These are phyloP conservation scores for Penicillium sp. DNA, from an alignment of 2,329 filamentous ascomycete species.

Conservation along the genomic window DNA sequence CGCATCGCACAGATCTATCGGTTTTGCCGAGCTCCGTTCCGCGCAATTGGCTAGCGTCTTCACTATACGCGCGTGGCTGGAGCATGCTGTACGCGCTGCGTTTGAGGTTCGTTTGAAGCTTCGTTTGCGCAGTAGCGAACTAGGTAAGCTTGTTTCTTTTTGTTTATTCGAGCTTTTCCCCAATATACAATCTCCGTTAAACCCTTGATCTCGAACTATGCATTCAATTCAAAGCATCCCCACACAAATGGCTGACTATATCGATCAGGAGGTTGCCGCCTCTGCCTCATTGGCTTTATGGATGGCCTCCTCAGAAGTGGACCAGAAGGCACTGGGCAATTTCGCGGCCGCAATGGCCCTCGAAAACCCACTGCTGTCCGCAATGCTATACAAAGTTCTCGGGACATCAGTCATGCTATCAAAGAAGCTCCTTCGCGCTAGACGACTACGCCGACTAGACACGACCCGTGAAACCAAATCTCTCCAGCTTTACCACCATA, in stretches of 20 bases:
- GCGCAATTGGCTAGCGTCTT: not conserved
- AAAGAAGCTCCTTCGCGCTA: constrained; percentile 76
- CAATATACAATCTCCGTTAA: too few species aligned
- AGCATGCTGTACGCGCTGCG: constrained; percentile 29
- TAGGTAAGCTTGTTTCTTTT: constrained; percentile 29
- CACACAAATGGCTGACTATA: not conserved
- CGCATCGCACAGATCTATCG: not conserved
- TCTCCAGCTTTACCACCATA: constrained; percentile 82
- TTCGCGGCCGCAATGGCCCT: constrained; percentile 77
- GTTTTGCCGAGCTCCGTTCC: not conserved
- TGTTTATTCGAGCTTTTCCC: not conserved
- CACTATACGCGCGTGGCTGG: constrained; percentile 26
- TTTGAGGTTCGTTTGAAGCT: constrained; percentile 25
- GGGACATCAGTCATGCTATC: constrained; percentile 88
- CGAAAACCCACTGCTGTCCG: constrained; percentile 72
- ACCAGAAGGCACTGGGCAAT: constrained; percentile 93
- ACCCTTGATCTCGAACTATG: not conserved
- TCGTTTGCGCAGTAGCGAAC: constrained; percentile 28
- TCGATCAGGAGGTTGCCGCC: constrained; percentile 29
- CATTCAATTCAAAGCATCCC: not conserved
- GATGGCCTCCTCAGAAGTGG: constrained; percentile 97
- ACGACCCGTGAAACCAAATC: constrained; percentile 75
- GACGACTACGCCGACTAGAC: constrained; percentile 80
- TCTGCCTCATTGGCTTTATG: constrained; percentile 39
- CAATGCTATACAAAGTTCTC: constrained; percentile 83